These are phyloP conservation scores for Leptodontidium sp. DNA, from an alignment of 2,329 filamentous ascomycete species.

Conservation along the genomic window DNA sequence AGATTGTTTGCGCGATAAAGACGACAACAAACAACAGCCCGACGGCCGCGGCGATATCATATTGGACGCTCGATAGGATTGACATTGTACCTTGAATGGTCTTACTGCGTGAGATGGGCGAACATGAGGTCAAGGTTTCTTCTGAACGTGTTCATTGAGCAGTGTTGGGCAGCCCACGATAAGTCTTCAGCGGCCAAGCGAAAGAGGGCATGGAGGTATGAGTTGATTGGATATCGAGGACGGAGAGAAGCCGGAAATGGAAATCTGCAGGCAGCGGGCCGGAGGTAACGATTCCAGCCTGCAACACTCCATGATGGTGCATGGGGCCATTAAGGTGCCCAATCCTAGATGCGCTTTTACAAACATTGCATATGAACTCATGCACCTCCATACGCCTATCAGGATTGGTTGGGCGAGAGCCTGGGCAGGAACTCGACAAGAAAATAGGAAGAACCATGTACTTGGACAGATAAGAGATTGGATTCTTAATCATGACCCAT, in stretches of 20 bases:
- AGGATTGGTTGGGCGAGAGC: too few relatives aligned
- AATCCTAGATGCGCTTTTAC: not conserved
- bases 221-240: not conserved
- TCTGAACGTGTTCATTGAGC: too few relatives aligned
- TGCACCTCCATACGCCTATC: too few relatives aligned
- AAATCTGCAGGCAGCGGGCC: not conserved
- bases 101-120: not conserved
- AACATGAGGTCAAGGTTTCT: too few relatives aligned
- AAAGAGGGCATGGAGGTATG: too few relatives aligned
- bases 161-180: not conserved
- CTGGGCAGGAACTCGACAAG: too few relatives aligned
- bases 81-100: not conserved
- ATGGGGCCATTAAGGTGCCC: not conserved
- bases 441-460: not conserved
- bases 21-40: not conserved
- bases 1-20: not conserved
- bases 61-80: not conserved
- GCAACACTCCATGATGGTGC: not conserved
- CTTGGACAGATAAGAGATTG: not conserved
- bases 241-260: not conserved
- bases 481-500: too few relatives aligned
- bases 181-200: not conserved
- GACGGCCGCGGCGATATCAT: not conserved
- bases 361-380: not conserved
- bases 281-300: not conserved